phyloP scores from a whole-genome alignment of 2,329 filamentous ascomycete species.

The Grosmannia serpens region DNA sequence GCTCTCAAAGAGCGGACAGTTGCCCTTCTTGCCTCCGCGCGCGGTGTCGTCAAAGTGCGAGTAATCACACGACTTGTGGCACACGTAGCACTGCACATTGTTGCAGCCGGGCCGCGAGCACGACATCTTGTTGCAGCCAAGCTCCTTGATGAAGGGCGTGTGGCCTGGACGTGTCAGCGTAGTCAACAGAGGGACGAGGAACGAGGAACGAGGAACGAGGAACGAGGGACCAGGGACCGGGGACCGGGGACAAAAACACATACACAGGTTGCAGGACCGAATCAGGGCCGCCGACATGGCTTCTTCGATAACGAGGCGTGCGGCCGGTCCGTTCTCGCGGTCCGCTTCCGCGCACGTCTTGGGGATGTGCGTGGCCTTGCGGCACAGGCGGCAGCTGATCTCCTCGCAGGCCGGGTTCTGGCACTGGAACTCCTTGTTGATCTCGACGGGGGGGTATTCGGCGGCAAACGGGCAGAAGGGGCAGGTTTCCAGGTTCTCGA shows the following conservation, averaged over 20 bases:
- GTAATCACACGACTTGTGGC: constrained; percentile 56
- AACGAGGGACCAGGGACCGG: no score
- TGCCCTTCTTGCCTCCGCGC: constrained; percentile 35
- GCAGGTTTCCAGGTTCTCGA: constrained; percentile 64
- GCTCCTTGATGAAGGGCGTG: constrained; percentile 68
- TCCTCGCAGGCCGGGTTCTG: constrained; percentile 51
- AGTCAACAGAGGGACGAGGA: neutral
- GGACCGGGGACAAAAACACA: constrained; percentile 9
- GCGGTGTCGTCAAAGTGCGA: constrained; percentile 52
- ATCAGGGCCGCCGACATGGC: constrained; percentile 74
- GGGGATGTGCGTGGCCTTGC: constrained; percentile 57
- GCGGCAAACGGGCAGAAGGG: constrained; percentile 76
- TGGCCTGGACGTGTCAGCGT: constrained; percentile 28
- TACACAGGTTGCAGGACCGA: constrained; percentile 59
- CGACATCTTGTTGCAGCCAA: constrained; percentile 75
- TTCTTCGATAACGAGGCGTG: constrained; percentile 63
- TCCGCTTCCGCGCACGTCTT: constrained; percentile 57
- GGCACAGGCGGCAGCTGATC: constrained; percentile 58
- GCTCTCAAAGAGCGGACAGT: constrained; percentile 59
- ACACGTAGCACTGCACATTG: constrained; percentile 57
- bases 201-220: neutral
- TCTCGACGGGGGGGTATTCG: constrained; percentile 54
- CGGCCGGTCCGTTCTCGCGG: constrained; percentile 44
- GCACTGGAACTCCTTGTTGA: constrained; percentile 65
- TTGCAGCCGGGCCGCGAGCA: constrained; percentile 46